Conservation (phyloP, 805 yeast species). For the Kurtzmaniella cleridarum region DNA sequence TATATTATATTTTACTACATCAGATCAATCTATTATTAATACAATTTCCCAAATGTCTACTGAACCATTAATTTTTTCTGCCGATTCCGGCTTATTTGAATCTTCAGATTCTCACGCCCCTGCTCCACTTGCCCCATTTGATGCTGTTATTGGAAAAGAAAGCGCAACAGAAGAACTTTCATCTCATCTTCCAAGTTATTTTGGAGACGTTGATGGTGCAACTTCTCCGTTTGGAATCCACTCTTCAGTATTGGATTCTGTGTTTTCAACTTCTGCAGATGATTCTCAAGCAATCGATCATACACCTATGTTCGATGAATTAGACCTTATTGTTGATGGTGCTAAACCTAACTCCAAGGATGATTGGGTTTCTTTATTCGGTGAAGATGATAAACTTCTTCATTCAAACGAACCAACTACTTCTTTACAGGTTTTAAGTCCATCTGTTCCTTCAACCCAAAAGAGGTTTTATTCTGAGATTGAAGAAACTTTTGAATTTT, state of each 20-base stretch:
- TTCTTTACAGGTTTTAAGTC: constrained; percentile 10
- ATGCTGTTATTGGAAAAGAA: constrained; percentile 10
- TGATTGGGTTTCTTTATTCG: constrained; percentile 62
- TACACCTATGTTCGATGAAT: constrained; percentile 60
- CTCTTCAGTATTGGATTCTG: constrained; percentile 47
- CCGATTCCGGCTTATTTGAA: constrained; percentile 20
- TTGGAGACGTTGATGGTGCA: constrained; percentile 3
- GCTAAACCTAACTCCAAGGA: constrained; percentile 34
- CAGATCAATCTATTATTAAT: constrained; percentile 9
- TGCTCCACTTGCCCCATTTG: constrained; percentile 5
- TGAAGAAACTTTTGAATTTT: constrained; percentile 20
- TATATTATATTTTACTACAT: constrained; percentile 3
- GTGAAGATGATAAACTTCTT: constrained; percentile 10
- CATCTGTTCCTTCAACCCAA: constrained; percentile 7
- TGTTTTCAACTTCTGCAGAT: constrained; percentile 38
- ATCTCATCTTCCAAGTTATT: constrained; percentile 20
- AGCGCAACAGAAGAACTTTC: constrained; percentile 19
- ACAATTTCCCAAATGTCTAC: constrained; percentile 17
- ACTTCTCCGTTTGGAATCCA: constrained; percentile 50
- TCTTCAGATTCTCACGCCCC: constrained; percentile 18
- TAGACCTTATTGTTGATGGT: constrained; percentile 38
- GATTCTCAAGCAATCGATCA: constrained; percentile 30
- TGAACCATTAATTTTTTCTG: constrained; percentile 16
- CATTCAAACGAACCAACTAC: constrained; percentile 14
- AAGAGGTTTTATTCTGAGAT: constrained; percentile 19